Evolutionary conservation across 495 filamentous ascomycete species (phyloP).

Genomic region (Aspergillus coremiiformis): DNA sequence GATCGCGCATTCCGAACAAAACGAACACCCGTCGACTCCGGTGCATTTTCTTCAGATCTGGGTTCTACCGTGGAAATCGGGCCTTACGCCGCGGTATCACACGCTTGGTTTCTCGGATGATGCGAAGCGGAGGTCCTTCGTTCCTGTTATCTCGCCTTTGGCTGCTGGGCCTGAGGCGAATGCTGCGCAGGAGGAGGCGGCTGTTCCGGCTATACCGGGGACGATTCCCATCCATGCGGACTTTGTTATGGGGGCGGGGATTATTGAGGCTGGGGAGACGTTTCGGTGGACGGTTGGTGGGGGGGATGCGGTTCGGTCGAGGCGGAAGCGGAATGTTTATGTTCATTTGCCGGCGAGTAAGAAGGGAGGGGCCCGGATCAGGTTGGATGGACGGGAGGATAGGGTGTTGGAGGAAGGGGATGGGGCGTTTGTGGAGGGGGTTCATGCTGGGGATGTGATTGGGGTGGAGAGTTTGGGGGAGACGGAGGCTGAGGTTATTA

Average conservation of each 20-base stretch:
- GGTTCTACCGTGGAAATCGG: slow-evolving; percentile 62
- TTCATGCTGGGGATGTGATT: slow-evolving; percentile 52
- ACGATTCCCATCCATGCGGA: slow-evolving; percentile 78
- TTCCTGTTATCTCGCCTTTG: slow-evolving; percentile 64
- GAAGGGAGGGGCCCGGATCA: slow-evolving; percentile 58
- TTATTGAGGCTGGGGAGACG: slow-evolving; percentile 46
- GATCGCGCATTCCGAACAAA: slow-evolving; percentile 70
- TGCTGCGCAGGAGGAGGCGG: slow-evolving; percentile 48
- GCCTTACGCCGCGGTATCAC: slow-evolving; percentile 63
- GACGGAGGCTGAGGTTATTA: slow-evolving; percentile 58
- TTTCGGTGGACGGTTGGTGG: slow-evolving; percentile 59
- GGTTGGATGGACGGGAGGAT: slow-evolving; percentile 55
- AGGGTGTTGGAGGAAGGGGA: slow-evolving; percentile 61
- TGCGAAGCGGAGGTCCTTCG: slow-evolving; percentile 57
- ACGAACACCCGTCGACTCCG: slow-evolving; percentile 50
- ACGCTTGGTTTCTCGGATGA: slow-evolving; percentile 60
- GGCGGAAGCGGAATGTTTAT: slow-evolving; percentile 58
- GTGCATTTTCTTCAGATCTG: slow-evolving; percentile 82
- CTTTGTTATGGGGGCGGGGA: slow-evolving; percentile 65
- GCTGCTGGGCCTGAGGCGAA: slow-evolving; percentile 54
- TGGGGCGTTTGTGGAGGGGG: slow-evolving; percentile 56
- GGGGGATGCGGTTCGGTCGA: slow-evolving; percentile 29
- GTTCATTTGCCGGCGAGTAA: slow-evolving; percentile 71
- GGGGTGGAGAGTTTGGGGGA: slow-evolving; percentile 57
- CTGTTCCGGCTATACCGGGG: slow-evolving; percentile 45